Evolutionary conservation across 2,329 filamentous ascomycete species (phyloP), one percentile per base, ranked within the genome.

Genomic region (Aspergillus sp.): DNA sequence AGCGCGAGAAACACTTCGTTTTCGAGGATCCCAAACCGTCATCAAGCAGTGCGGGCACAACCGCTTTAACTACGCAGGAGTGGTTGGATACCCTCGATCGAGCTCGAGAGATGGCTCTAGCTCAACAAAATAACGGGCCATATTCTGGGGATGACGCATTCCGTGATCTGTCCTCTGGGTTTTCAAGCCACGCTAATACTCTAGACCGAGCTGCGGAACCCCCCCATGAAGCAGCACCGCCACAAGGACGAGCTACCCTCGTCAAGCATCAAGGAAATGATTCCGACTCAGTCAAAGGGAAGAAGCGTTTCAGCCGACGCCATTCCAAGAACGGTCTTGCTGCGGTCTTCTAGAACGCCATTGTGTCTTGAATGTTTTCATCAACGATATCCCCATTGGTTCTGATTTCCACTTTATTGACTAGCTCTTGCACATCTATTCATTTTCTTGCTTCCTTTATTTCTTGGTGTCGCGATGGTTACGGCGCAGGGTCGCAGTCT

Each of bases 271-370:
- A 74, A 53, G 64, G 65, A 24, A 76, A 74, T 49, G 81, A 84
- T 63, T 73, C 75, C 48, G 82, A 83, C 51, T 83, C 81, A n/a
- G 66, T 81, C 15, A 85, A 84, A 70, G 82, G 82, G 48, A 79
- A 81, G 64, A 86, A 86, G 69, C 76, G 85, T 48, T 98, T 97
- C 76, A 96, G 92, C 77, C 95, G 95, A 76, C 83, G 93, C 65
- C 91, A 96, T 76, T 96, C 90, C 15, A 96, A 96, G 77, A 96
- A 91, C 73, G 93, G 93, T n/a, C 83, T 96, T 48, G 91, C 91
- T 26, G 89, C 93, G 48, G 89, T 91, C 50, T 96, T 97, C 71
- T 96, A 74, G 74, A 57, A 53, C 30, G 17, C 20, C 18, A 42
- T 47, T 30, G 32, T 39, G 41, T 48, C 18, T 48, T 41, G 32